Base-by-base conservation (phyloP, 345 rosid genomes). In the Leavenworthia alabamica region DNA sequence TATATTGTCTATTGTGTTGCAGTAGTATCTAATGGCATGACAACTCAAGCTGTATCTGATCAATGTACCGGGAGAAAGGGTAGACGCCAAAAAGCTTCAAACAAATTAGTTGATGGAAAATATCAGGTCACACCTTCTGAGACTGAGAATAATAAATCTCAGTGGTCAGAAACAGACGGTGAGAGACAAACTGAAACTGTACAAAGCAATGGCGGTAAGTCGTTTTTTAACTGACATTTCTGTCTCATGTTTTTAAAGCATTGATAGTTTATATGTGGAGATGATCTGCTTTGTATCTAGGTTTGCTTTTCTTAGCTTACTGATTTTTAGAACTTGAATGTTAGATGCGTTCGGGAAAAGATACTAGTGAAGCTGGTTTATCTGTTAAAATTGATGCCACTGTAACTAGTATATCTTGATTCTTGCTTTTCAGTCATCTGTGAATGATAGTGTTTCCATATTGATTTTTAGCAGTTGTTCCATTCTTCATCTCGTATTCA, bases 11-110 rank as follows among this genome's bases (percentile, higher is more conserved):
- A 27, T 5, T 19, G 6, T 48, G 48, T 50, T 74, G 67, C 78
- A 83, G 85, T 75, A 55, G 57, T 66, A 33, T 53, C 79, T 60
- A 76, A 75, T 42, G 79, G 77, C 53, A 65, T 63, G 56, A 51
- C 68, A 72, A 37, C 49, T 6, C 82, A 79, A 68, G 83, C 72
- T 78, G 82, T 76, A 31, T 68, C 80, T 60, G 90, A 83, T 37
- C 70, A 78, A 65, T 70, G 80, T 23, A 29, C 77, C 6, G 92
- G 88, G 76, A 82, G 88, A 82, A 87, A 75, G 72, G 58, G 82
- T 64, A 85, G 96, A 75, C 87, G 94, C 48, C 91, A 82, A 56
- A 93, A 73, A 77, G 79, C 72, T 77, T 79, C 84, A 44, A 59
- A 74, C 69, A 81, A 74, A 77, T 44, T 78, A 70, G 56, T 44